These are phyloP conservation scores for Lipomyces spencermartinsiae DNA, from an alignment of 805 yeast species.

Conservation along the genomic window DNA sequence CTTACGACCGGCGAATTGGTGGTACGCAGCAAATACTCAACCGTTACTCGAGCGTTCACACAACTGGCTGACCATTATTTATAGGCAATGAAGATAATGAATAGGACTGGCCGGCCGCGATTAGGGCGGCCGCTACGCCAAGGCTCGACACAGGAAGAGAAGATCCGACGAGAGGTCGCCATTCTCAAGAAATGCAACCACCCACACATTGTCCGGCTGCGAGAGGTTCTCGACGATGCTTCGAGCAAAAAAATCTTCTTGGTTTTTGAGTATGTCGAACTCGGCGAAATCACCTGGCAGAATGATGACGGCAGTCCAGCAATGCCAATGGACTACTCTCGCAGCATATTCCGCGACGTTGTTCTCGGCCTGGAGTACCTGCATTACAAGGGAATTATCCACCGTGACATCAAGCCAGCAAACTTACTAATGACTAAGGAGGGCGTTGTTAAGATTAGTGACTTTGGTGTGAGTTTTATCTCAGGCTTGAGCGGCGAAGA, in stretches of 20 bases:
- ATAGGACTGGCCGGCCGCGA: slow-evolving; percentile 65
- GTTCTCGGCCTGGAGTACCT: slow-evolving; percentile 86
- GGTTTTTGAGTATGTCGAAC: slow-evolving; percentile 86
- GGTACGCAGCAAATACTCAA: slow-evolving; percentile 22
- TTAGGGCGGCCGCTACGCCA: slow-evolving; percentile 52
- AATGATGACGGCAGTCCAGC: slow-evolving; percentile 59
- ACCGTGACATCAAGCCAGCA: slow-evolving; percentile 96
- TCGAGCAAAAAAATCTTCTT: slow-evolving; percentile 84
- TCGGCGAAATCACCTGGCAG: slow-evolving; percentile 92
- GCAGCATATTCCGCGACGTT: slow-evolving; percentile 80
- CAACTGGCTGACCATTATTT: not conserved
- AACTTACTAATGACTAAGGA: slow-evolving; percentile 75
- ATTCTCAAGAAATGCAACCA: slow-evolving; percentile 92
- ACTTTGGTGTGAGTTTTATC: slow-evolving; percentile 93
- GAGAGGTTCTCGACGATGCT: slow-evolving; percentile 87
- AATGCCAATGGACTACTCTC: slow-evolving; percentile 67
- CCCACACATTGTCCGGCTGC: slow-evolving; percentile 86
- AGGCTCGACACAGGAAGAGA: slow-evolving; percentile 65
- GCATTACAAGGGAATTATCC: slow-evolving; percentile 89
- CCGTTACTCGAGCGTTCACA: not conserved
- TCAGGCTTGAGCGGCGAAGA: slow-evolving; percentile 43
- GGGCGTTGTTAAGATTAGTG: slow-evolving; percentile 87
- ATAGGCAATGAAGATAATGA: slow-evolving; percentile 86
- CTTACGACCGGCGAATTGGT: slow-evolving; percentile 52
- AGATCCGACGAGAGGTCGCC: slow-evolving; percentile 84